Evolutionary conservation across 78 protist species (phyloP).

Genomic region (Dictyostelium intermedium): DNA sequence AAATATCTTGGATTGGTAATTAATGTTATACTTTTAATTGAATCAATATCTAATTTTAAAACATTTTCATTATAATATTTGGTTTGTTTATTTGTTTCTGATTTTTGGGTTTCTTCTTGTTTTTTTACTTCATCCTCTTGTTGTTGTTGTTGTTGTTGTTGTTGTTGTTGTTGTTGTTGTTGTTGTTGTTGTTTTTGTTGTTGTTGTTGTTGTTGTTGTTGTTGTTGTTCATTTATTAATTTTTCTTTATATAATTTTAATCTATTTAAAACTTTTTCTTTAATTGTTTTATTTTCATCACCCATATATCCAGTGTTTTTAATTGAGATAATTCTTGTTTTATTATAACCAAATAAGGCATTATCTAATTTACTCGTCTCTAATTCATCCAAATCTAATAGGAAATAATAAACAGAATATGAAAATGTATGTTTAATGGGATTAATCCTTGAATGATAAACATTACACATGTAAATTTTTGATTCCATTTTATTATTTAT

Average conservation of each 20-base stretch:
- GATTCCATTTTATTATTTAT: conserved; percentile 10
- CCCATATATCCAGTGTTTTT: conserved; percentile 41
- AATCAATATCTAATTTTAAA: background rate
- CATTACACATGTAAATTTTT: conserved; percentile 17
- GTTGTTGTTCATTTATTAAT: background rate
- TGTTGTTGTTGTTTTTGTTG: background rate
- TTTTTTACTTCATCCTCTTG: background rate
- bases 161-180: conserved; percentile 1
- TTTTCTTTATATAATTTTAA: background rate
- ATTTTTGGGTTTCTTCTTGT: background rate
- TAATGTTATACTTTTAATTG: conserved; percentile 6
- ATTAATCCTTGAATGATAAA: conserved; percentile 41
- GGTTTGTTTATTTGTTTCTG: background rate
- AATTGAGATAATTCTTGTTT: background rate
- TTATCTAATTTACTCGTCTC: conserved; percentile 15
- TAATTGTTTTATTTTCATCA: background rate
- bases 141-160: background rate
- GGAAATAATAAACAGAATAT: conserved; percentile 40
- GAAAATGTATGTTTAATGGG: conserved; percentile 48
- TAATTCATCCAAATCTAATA: conserved; percentile 52
- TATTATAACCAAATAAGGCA: conserved; percentile 25
- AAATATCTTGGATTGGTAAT: conserved; percentile 54
- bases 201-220: background rate
- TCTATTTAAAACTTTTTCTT: background rate
- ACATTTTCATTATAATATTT: background rate